These are phyloP conservation scores for Termitomyces sp. DNA, from an alignment of 768 basidiomycete species.

Conservation along the genomic window DNA sequence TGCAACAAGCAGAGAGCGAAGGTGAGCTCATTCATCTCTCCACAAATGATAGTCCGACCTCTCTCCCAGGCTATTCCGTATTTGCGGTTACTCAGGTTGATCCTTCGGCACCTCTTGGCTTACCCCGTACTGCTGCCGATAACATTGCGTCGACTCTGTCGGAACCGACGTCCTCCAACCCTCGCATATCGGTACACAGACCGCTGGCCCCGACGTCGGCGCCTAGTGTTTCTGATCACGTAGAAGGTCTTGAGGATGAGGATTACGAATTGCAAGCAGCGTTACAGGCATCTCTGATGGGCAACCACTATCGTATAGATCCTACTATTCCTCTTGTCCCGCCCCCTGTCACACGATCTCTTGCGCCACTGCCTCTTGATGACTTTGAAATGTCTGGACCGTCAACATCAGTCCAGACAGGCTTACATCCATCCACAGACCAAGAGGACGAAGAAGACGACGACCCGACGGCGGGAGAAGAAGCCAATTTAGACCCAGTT, in stretches of 20 bases:
- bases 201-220: constrained; percentile 6
- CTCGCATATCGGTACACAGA: constrained; percentile 1
- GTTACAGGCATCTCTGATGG: constrained; percentile 72
- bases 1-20: constrained; percentile 84
- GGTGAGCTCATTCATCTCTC: constrained; percentile 40
- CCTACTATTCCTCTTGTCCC: constrained; percentile 16
- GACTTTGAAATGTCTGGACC: not conserved
- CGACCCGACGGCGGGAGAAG: not conserved
- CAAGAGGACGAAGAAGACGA: not conserved
- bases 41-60: not conserved
- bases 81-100: constrained; percentile 72
- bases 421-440: constrained; percentile 11
- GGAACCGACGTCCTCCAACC: constrained; percentile 31
- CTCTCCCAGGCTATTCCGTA: constrained; percentile 65
- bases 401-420: constrained; percentile 16
- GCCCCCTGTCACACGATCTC: constrained; percentile 24
- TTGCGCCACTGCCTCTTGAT: constrained; percentile 15
- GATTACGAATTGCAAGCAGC: constrained; percentile 88
- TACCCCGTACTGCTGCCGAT: constrained; percentile 70
- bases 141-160: constrained; percentile 62
- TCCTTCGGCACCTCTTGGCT: constrained; percentile 43
- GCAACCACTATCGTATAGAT: constrained; percentile 8
- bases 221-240: constrained; percentile 2
- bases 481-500: constrained; percentile 45
- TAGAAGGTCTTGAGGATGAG: constrained; percentile 67